phyloP scores from a whole-genome alignment of 768 basidiomycete genomes.

The Gloeophyllum trabeum region DNA sequence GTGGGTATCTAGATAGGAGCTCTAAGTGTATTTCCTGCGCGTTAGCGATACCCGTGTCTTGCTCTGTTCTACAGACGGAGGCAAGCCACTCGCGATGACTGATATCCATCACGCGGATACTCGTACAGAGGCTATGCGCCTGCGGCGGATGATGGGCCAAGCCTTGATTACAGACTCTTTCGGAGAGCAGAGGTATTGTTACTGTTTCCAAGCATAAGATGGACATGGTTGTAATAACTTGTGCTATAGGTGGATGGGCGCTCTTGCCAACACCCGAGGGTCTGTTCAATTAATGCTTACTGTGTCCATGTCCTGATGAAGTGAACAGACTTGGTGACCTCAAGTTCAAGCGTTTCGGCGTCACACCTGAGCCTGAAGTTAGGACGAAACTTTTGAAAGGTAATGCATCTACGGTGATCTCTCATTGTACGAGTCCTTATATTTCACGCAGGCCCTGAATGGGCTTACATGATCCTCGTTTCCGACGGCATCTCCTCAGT shows the following conservation, averaged over 20 bases:
- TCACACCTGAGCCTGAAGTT: conserved; percentile 90
- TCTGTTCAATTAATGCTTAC: conserved; percentile 20
- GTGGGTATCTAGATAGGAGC: not conserved
- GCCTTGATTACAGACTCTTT: conserved; percentile 89
- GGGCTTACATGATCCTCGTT: conserved; percentile 81
- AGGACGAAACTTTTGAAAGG: conserved; percentile 66
- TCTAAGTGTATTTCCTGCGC: not conserved
- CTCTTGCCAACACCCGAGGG: conserved; percentile 86
- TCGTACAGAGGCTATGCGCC: conserved; percentile 69
- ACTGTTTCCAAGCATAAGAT: not conserved
- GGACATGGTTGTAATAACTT: conserved; percentile 1
- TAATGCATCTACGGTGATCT: too few species aligned
- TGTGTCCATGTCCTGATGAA: conserved; percentile 3
- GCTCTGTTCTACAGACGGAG: conserved; percentile 63
- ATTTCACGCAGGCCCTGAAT: conserved; percentile 49
- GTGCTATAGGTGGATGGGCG: conserved; percentile 79
- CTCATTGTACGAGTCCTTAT: not conserved
- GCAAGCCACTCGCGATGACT: conserved; percentile 76
- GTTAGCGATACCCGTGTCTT: conserved; percentile 82
- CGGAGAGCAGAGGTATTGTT: conserved; percentile 70
- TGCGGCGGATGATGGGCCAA: conserved; percentile 85
- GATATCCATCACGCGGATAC: conserved; percentile 95
- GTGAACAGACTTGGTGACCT: conserved; percentile 70
- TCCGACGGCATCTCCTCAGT: conserved; percentile 91
- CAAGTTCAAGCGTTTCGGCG: conserved; percentile 80